Conservation (phyloP, 2,329 filamentous ascomycete genomes). For the Fusarium proliferatum region DNA sequence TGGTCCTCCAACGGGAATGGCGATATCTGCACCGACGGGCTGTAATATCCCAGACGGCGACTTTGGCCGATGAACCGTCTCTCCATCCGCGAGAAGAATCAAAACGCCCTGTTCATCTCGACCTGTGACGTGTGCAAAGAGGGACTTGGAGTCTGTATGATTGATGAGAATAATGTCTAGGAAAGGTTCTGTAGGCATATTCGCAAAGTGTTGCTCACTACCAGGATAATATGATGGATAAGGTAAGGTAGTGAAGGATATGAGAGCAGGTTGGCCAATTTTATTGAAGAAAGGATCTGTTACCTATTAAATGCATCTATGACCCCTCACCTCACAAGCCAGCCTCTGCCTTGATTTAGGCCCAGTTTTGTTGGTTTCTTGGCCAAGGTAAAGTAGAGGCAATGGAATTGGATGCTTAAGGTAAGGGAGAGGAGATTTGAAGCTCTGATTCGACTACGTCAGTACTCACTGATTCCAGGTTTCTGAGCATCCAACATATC, state of each 20-base stretch:
- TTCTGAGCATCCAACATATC: background rate
- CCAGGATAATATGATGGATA: background rate
- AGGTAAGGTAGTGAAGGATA: background rate
- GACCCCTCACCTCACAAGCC: conserved; percentile 6
- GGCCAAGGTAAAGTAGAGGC: background rate
- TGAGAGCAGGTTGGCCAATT: background rate
- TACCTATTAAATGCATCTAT: background rate
- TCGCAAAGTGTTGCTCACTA: background rate
- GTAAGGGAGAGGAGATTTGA: background rate
- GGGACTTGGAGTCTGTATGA: conserved; percentile 66
- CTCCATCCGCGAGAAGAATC: conserved; percentile 73
- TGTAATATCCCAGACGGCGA: conserved; percentile 64
- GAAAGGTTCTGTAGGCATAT: conserved; percentile 44
- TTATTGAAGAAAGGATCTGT: background rate
- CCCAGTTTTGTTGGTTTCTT: conserved; percentile 31
- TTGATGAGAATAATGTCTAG: conserved; percentile 74
- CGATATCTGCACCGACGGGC: conserved; percentile 66
- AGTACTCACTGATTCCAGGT: conserved; percentile 20
- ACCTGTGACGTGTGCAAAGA: conserved; percentile 78
- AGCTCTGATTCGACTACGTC: conserved; percentile 21
- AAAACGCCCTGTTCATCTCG: conserved; percentile 66
- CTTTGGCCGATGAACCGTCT: conserved; percentile 71
- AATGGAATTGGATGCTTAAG: background rate
- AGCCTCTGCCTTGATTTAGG: conserved; percentile 27
- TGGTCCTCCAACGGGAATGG: conserved; percentile 71